Evolutionary conservation across 129 eudicot genomes (phyloP).

Genomic region (Flaveria brownii): DNA sequence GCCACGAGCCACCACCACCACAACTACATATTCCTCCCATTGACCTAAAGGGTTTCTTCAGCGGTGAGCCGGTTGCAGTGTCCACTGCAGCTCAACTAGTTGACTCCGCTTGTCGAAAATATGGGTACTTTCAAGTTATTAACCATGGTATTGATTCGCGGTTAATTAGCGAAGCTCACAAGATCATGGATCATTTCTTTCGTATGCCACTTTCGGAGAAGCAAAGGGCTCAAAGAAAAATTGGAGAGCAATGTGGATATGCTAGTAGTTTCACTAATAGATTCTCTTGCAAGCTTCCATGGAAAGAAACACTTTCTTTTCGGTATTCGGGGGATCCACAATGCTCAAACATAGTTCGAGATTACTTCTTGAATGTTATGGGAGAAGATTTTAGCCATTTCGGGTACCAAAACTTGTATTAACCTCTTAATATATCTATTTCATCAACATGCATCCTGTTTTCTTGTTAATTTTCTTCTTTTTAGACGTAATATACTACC

Average conservation of each 20-base stretch:
- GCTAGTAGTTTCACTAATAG: constrained; percentile 79
- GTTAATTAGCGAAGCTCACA: constrained; percentile 60
- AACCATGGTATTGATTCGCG: constrained; percentile 66
- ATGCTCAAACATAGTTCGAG: constrained; percentile 38
- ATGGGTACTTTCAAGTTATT: constrained; percentile 68
- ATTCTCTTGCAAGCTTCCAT: constrained; percentile 61
- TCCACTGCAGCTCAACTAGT: constrained; percentile 44
- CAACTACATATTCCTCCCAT: constrained; percentile 59
- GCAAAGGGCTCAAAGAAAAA: constrained; percentile 49
- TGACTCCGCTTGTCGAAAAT: constrained; percentile 59
- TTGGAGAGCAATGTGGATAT: constrained; percentile 71
- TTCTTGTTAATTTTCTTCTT: background rate
- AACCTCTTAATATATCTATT: background rate
- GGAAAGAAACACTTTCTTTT: constrained; percentile 47
- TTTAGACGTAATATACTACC: no score
- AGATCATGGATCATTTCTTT: constrained; percentile 52
- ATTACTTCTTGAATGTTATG: constrained; percentile 51
- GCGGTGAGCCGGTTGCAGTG: constrained; percentile 52
- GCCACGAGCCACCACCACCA: constrained; percentile 41
- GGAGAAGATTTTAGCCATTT: constrained; percentile 57
- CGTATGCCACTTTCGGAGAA: constrained; percentile 55
- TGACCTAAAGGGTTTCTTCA: constrained; percentile 56
- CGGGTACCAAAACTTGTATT: constrained; percentile 52
- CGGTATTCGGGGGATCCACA: constrained; percentile 41
- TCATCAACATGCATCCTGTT: background rate